Percentiles rank a stretch among this genome's conserved stretches.
phyloP scores from a whole-genome alignment of 1,284 basidiomycete genomes.

The Puccinia polysora region DNA sequence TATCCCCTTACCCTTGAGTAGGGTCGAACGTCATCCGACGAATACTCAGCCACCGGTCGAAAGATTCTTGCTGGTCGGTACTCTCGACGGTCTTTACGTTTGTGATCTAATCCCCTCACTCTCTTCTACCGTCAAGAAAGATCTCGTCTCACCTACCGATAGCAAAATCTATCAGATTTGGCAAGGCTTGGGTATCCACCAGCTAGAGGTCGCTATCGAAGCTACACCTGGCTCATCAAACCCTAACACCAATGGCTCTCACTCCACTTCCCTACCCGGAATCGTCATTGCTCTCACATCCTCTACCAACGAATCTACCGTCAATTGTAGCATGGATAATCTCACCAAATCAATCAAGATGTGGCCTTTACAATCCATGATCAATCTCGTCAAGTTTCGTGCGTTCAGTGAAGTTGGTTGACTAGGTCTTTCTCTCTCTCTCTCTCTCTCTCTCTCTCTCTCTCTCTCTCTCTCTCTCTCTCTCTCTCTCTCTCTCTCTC shows the following conservation, averaged over 20 bases:
- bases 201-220: constrained; percentile 35
- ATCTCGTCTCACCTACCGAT: constrained; percentile 27
- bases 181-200: constrained; percentile 33
- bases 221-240: not conserved
- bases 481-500: too few species aligned
- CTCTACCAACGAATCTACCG: constrained; percentile 13
- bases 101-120: constrained; percentile 37
- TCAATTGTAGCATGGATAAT: constrained; percentile 4
- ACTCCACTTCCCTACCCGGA: constrained; percentile 10
- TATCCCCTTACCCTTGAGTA: constrained; percentile 20
- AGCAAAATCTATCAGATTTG: constrained; percentile 38
- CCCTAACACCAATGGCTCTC: too few species aligned
- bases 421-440: not conserved
- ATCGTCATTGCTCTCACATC: constrained; percentile 38
- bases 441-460: not conserved
- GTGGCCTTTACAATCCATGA: constrained; percentile 38
- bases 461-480: not conserved
- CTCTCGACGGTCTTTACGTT: constrained; percentile 32
- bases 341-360: constrained; percentile 32
- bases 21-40: not conserved
- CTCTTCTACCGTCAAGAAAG: constrained; percentile 26
- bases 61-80: constrained; percentile 38
- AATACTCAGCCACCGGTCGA: not conserved
- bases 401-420: constrained; percentile 37
- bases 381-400: constrained; percentile 41